A percentile compares a stretch with the other conserved stretches of the same genome.
Conservation (phyloP, 768 basidiomycete genomes). For the Panus rudis region DNA sequence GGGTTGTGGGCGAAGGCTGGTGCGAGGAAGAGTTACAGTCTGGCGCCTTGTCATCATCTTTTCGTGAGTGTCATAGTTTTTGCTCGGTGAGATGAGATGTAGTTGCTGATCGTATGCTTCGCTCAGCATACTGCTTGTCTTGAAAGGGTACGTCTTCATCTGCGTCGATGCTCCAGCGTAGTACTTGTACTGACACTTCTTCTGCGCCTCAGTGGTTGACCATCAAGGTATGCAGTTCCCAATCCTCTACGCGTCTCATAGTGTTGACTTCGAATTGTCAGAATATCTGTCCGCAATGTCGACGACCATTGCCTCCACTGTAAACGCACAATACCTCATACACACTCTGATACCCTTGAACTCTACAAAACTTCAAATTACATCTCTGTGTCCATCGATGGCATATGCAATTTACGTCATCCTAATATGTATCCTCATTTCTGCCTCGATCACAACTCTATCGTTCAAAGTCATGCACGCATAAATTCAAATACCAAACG, state of each 20-base stretch:
- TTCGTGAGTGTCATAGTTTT: conserved; percentile 71
- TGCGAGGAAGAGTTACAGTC: conserved; percentile 64
- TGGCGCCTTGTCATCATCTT: conserved; percentile 85
- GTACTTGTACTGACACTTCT: conserved; percentile 12
- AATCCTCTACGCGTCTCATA: neutral
- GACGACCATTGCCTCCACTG: conserved; percentile 74
- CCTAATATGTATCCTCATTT: too few species aligned
- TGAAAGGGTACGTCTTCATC: conserved; percentile 49
- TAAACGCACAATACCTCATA: conserved; percentile 36
- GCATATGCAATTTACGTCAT: too few species aligned
- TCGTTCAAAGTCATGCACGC: too few species aligned
- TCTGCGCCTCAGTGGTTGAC: conserved; percentile 51
- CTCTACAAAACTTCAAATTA: too few species aligned
- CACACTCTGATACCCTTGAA: too few species aligned
- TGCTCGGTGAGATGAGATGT: too few species aligned
- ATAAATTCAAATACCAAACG: too few species aligned
- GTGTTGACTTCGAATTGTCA: conserved; percentile 21
- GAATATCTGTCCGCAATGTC: conserved; percentile 92
- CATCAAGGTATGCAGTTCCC: conserved; percentile 46
- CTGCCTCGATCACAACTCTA: too few species aligned
- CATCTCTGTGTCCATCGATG: too few species aligned
- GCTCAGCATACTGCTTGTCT: conserved; percentile 79
- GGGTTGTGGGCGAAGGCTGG: conserved; percentile 20
- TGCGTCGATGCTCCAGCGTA: neutral
- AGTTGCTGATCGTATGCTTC: conserved; percentile 1